phyloP scores from a whole-genome alignment of 805 yeast species.

The Lachancea meyersii region DNA sequence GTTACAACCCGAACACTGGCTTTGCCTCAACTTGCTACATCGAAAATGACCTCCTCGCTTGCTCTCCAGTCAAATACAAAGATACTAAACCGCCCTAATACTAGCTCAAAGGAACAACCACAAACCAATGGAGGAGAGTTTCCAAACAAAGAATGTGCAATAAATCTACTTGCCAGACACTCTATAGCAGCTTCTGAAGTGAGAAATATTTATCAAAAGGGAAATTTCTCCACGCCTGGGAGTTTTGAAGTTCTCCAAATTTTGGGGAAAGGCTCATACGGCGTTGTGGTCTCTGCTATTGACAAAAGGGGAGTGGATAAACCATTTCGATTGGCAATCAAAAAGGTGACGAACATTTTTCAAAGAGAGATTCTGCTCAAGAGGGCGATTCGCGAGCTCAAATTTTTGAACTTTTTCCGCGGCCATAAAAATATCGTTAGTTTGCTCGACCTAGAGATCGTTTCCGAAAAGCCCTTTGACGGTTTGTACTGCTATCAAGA shows the following conservation, averaged over 20 bases:
- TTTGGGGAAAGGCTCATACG: conserved; percentile 82
- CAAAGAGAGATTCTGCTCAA: conserved; percentile 58
- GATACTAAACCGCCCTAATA: conserved; percentile 4
- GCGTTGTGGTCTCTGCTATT: conserved; percentile 72
- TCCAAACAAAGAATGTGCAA: not conserved
- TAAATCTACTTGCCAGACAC: not conserved
- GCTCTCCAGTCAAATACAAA: conserved; percentile 8
- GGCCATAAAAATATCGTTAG: conserved; percentile 82
- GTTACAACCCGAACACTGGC: not conserved
- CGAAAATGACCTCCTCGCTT: conserved; percentile 1
- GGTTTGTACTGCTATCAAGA: conserved; percentile 91
- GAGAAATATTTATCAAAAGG: conserved; percentile 41
- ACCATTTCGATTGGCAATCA: conserved; percentile 56
- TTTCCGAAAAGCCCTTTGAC: conserved; percentile 59
- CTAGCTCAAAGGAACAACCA: not conserved
- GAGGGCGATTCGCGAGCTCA: conserved; percentile 78
- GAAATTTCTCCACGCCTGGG: conserved; percentile 55
- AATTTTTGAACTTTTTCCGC: conserved; percentile 70
- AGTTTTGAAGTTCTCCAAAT: conserved; percentile 52
- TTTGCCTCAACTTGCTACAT: not conserved
- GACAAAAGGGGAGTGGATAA: conserved; percentile 24
- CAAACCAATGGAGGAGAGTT: not conserved
- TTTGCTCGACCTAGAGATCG: conserved; percentile 67
- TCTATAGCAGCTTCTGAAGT: not conserved
- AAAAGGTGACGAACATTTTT: conserved; percentile 70